phyloP scores from a whole-genome alignment of 2,329 filamentous ascomycete genomes.

The Microcera coccophila region DNA sequence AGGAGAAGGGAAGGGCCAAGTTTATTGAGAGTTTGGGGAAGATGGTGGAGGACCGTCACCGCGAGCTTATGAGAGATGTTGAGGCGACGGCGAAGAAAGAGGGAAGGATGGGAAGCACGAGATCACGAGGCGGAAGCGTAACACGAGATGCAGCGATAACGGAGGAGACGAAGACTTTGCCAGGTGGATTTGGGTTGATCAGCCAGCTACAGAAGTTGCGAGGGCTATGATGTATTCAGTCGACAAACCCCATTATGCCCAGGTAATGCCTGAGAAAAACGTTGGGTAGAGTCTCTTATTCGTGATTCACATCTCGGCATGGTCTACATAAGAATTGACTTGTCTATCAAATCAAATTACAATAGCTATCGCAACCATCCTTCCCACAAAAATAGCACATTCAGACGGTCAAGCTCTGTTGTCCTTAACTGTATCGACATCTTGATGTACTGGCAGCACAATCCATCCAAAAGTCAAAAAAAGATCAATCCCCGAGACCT shows the following conservation, averaged over 20 bases:
- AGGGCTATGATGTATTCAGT: constrained; percentile 43
- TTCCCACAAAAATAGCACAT: no score
- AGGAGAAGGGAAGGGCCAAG: constrained; percentile 78
- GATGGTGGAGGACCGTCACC: constrained; percentile 73
- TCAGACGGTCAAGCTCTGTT: no score
- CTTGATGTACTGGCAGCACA: background rate
- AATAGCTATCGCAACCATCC: no score
- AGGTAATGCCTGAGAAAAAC: no score
- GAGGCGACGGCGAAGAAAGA: constrained; percentile 41
- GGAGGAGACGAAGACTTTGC: constrained; percentile 39
- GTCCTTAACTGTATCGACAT: no score
- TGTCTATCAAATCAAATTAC: no score
- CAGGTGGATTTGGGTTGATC: constrained; percentile 56
- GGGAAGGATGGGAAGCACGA: constrained; percentile 31
- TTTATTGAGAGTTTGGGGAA: constrained; percentile 80
- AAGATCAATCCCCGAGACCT: constrained; percentile 11
- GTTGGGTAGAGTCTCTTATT: no score
- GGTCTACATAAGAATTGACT: no score
- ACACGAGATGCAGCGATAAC: constrained; percentile 26
- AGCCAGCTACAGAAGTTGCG: constrained; percentile 60
- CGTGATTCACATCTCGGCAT: no score
- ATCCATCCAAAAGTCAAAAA: no score
- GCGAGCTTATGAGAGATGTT: constrained; percentile 50
- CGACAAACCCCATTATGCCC: no score
- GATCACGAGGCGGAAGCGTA: constrained; percentile 35